phyloP scores from a whole-genome alignment of 441 rosid genomes.

The Metrosideros polymorpha region DNA sequence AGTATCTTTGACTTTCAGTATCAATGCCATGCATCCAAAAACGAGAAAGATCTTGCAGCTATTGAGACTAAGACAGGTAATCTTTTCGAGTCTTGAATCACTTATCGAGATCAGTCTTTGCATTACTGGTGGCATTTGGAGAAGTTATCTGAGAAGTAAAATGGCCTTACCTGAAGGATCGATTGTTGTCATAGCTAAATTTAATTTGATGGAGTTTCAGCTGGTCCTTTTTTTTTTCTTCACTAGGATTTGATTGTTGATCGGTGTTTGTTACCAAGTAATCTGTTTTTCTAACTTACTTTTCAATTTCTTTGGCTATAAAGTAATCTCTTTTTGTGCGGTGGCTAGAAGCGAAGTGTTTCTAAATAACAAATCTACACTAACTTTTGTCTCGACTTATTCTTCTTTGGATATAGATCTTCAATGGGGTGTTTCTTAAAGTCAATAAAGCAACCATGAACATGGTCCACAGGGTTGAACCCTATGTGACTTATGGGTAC shows the following conservation, averaged over 20 bases:
- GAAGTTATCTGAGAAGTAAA: background rate
- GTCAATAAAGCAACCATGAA: slow-evolving; percentile 80
- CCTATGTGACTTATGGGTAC: slow-evolving; percentile 80
- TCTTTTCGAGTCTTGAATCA: background rate
- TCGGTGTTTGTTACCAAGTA: background rate
- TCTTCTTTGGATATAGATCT: slow-evolving; percentile 2
- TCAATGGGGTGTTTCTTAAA: slow-evolving; percentile 74
- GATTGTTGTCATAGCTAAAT: background rate
- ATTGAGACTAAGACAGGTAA: slow-evolving; percentile 67
- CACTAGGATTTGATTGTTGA: background rate
- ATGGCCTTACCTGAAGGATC: background rate
- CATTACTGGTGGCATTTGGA: background rate
- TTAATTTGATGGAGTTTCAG: background rate
- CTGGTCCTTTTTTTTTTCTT: background rate
- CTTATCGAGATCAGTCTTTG: background rate
- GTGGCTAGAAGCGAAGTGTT: background rate
- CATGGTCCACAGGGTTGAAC: slow-evolving; percentile 78
- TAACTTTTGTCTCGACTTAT: background rate
- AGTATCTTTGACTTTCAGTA: slow-evolving; percentile 20
- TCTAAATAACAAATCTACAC: background rate
- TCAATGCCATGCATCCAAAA: slow-evolving; percentile 80
- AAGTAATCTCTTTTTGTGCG: background rate
- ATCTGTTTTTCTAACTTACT: background rate
- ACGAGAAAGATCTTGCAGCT: slow-evolving; percentile 69
- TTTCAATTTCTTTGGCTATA: background rate